A percentile compares a stretch with the other conserved stretches of the same genome.
Evolutionary conservation across 1,139 yeast species (phyloP).

Genomic region (Pichia sp.): DNA sequence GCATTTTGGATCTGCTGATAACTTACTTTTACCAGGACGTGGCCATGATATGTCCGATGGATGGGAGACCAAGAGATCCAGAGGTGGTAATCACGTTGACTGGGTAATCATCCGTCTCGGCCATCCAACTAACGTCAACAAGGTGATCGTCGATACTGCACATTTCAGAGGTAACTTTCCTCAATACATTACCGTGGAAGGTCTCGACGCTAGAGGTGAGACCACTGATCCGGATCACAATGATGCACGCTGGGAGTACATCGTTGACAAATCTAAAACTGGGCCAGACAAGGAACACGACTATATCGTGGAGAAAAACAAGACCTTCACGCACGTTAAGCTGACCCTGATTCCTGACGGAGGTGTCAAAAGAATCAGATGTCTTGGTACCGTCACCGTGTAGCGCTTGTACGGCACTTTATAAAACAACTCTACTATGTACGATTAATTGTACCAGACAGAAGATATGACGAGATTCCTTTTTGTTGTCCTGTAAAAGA

Average conservation of each 20-base stretch:
- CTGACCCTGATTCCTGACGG: conserved; percentile 91
- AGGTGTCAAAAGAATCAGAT: conserved; percentile 85
- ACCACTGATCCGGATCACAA: conserved; percentile 33
- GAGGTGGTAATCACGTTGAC: conserved; percentile 77
- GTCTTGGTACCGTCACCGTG: conserved; percentile 59
- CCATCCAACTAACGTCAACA: conserved; percentile 46
- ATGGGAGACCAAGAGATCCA: conserved; percentile 94
- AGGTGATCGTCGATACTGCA: conserved; percentile 79
- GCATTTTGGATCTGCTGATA: conserved; percentile 89
- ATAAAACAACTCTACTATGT: no score
- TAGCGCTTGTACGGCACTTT: no score
- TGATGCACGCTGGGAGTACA: conserved; percentile 46
- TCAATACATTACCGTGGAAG: conserved; percentile 62
- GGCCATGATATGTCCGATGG: conserved; percentile 98
- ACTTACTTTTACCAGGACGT: conserved; percentile 83
- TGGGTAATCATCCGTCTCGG: conserved; percentile 86
- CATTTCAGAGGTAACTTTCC: conserved; percentile 94
- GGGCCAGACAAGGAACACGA: conserved; percentile 75
- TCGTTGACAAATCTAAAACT: conserved; percentile 68
- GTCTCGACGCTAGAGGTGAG: conserved; percentile 31
- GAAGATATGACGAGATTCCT: no score
- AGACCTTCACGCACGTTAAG: conserved; percentile 55
- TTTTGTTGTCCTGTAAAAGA: no score
- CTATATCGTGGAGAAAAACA: conserved; percentile 31
- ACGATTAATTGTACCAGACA: no score